Conservation (phyloP, 805 yeast genomes). For the Diddensiella santjacobensis region DNA sequence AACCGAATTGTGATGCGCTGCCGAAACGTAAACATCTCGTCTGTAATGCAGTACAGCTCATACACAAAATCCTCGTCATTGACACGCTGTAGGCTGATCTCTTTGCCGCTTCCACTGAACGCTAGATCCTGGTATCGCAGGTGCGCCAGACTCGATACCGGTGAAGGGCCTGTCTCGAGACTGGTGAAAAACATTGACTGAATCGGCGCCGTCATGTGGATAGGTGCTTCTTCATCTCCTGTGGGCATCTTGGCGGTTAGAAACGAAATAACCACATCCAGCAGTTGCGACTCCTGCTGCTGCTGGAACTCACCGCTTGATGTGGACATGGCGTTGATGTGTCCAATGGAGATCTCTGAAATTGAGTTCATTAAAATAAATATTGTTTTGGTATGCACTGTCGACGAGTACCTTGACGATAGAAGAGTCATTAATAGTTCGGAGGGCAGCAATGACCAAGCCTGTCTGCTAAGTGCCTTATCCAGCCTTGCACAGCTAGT, state of each 20-base stretch:
- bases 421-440: slow-evolving; percentile 3
- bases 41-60: slow-evolving; percentile 6
- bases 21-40: neutral
- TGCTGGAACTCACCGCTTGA: slow-evolving; percentile 4
- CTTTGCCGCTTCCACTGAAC: neutral
- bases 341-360: slow-evolving; percentile 10
- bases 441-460: slow-evolving; percentile 1
- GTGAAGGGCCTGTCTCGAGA: neutral
- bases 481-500: slow-evolving; percentile 4
- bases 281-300: neutral
- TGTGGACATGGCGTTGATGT: slow-evolving; percentile 4
- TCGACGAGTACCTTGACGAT: slow-evolving; percentile 5
- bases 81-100: neutral
- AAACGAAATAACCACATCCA: neutral
- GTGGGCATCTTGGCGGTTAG: neutral
- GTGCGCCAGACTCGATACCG: neutral
- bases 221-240: neutral
- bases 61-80: slow-evolving; percentile 9
- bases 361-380: slow-evolving; percentile 6
- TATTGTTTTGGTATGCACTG: slow-evolving; percentile 2
- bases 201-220: neutral
- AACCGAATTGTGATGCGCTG: slow-evolving; percentile 8
- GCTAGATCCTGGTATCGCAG: neutral
- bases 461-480: slow-evolving; percentile 3
- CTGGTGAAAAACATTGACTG: slow-evolving; percentile 4